Base-by-base conservation (phyloP, 2,329 filamentous ascomycete genomes). In the Ascochyta viciae-villosae region DNA sequence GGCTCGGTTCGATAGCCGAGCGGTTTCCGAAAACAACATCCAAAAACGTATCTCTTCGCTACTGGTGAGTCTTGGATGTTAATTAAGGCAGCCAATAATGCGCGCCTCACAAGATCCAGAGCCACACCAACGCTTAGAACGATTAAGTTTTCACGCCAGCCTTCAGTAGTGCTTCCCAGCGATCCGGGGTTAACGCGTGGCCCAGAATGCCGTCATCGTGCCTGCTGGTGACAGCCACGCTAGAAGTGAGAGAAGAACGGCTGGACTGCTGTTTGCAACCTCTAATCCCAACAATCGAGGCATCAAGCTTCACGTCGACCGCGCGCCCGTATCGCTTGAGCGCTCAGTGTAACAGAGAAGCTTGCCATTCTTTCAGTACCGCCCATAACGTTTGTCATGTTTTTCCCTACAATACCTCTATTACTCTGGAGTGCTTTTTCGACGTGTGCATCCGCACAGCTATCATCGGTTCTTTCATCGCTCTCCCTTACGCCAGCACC, bases 181-280 rank as follows among this genome's bases (percentile, higher is more conserved):
- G 46, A 65, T 62, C 63, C 55, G 61, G 54, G 56, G 51, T 49
- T 40, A 53, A 60, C 55, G 61, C 56, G 55, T 63, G 37, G 37
- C 43, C 19, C 39, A 43, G 48, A 23, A 58, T 62, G 59, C 57
- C 59, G 62, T 64, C 64, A 65, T 65, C 47, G 63, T 46, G 38
- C 55, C 40, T 65, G 55, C 58, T 48, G 41, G 8, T 22, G 24
- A 45, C 9, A 39, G 16, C 27, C 24, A 37, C n/a, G 46, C 45
- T 52, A 56, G 45, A 55, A 47, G 39, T 52, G 34, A n/a, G 13
- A 52, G 37, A 33, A 41, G 29, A 19, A 48, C n/a, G 26, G 42
- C 29, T 13, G 38, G 19, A 15, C 31, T 19, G 26, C 42, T 41
- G 26, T 55, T 37, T 37, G 22, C 23, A 12, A 37, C 15, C 13